A percentile compares a stretch with the other conserved stretches of the same genome.
These are phyloP conservation scores for Aspergillus jensenii DNA, from an alignment of 2,329 filamentous ascomycete genomes.

Conservation along the genomic window DNA sequence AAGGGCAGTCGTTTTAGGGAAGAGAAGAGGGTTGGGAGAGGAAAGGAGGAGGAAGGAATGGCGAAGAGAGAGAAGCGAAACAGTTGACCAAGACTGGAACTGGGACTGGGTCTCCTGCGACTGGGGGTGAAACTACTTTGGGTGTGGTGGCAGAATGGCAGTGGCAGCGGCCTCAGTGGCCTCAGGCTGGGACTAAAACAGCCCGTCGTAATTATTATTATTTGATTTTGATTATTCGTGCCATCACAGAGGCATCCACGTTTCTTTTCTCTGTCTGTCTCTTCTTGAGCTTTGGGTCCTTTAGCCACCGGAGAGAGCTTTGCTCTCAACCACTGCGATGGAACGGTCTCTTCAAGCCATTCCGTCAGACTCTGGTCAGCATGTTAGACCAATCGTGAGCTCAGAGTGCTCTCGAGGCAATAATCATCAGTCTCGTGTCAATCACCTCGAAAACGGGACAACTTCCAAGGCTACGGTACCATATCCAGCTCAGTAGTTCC, in stretches of 20 bases:
- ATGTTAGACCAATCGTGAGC: not conserved
- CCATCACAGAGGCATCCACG: not conserved
- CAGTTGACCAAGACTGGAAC: slow-evolving; percentile 5
- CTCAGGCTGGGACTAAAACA: slow-evolving; percentile 1
- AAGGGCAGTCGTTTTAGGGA: not conserved
- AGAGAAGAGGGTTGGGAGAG: slow-evolving; percentile 7
- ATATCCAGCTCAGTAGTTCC: not conserved
- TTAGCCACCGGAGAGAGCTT: not conserved
- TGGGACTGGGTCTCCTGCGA: slow-evolving; percentile 11
- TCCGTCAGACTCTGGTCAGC: not conserved
- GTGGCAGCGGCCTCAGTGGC: not conserved
- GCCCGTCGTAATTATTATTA: slow-evolving; percentile 3
- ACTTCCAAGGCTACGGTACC: slow-evolving; percentile 16
- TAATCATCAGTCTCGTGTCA: slow-evolving; percentile 4
- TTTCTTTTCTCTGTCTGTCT: not conserved
- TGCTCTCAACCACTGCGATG: not conserved
- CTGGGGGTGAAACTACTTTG: slow-evolving; percentile 15
- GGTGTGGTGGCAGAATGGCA: slow-evolving; percentile 2
- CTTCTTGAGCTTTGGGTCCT: not conserved
- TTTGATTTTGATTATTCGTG: not conserved
- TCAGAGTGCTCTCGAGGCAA: not conserved
- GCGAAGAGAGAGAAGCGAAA: slow-evolving; percentile 17
- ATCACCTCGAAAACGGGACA: slow-evolving; percentile 1
- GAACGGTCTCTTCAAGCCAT: not conserved
- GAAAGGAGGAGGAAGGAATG: slow-evolving; percentile 14